Evolutionary conservation across 2,329 filamentous ascomycete species (phyloP).

Genomic region (Aspergillus sp.): DNA sequence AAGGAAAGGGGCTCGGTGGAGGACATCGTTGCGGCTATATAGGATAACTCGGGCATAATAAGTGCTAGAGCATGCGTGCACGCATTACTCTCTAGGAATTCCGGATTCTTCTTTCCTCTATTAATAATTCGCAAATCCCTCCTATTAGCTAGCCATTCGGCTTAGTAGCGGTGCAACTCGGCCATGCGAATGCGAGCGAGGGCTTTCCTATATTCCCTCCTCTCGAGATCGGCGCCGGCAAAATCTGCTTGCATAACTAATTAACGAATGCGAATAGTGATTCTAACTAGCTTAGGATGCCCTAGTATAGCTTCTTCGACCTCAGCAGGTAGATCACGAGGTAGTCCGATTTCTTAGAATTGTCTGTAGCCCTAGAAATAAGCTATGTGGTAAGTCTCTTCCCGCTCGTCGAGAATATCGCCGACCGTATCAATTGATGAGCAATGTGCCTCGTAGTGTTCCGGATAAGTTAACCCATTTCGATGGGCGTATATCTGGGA

Average conservation of each 20-base stretch:
- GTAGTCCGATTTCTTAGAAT: conserved; percentile 9
- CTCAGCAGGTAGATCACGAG: conserved; percentile 7
- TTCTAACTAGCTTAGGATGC: conserved; percentile 6
- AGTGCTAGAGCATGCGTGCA: conserved; percentile 8
- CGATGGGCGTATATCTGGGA: conserved; percentile 12
- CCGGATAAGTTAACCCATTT: conserved; percentile 8
- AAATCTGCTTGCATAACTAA: conserved; percentile 3
- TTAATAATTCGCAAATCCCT: conserved; percentile 1
- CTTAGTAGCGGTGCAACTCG: conserved; percentile 9
- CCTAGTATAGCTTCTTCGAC: conserved; percentile 8
- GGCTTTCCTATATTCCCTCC: conserved; percentile 9
- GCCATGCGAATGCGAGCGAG: conserved; percentile 5
- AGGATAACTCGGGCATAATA: conserved; percentile 10
- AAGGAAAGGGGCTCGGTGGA: conserved; percentile 7
- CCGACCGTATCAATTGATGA: conserved; percentile 13
- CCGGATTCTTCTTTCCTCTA: background rate
- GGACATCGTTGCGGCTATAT: conserved; percentile 8
- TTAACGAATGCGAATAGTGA: conserved; percentile 6
- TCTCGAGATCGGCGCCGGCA: conserved; percentile 3
- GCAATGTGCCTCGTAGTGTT: conserved; percentile 11
- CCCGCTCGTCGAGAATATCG: conserved; percentile 10
- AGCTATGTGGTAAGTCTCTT: conserved; percentile 10
- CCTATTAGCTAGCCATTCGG: conserved; percentile 8
- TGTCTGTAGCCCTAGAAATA: conserved; percentile 8
- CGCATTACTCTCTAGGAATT: conserved; percentile 4